Evolutionary conservation across 768 basidiomycete genomes (phyloP), one percentile per base, ranked within the genome.

Genomic region (Lyophyllum decastes): DNA sequence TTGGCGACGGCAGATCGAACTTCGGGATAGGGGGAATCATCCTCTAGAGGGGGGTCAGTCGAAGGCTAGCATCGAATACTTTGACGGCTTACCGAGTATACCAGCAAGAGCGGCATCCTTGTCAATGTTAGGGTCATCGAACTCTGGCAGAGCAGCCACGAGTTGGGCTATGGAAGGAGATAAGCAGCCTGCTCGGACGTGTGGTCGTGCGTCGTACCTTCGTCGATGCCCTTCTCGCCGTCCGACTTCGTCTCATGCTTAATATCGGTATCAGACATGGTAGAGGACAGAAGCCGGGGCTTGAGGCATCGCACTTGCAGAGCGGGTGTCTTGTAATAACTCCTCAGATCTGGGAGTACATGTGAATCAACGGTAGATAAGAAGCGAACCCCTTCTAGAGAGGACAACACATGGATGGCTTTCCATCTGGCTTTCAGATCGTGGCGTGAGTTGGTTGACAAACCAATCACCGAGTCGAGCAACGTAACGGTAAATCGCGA

Each of bases 1-100:
- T 87, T 87, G 52, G 86, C 82, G 19, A 88, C 88, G 46, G 84
- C 83, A 44, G 86, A 84, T 26, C 86, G 81, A 24, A 88, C 87
- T 63, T 89, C 87, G n/a, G 86, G 84, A 65, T 89, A 89, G 5
- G 87, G 86, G 1, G 85, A 87, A 66, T 88, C 87, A 60, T 88
- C 83, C 71, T 86, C 77, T 83, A 61, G 16, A 58, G 34, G 21
- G 16, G 14, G 11, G 14, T 64, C 4, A 62, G 52, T 11, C 52
- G 41, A 49, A 19, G 10, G 17, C 14, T 34, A 40, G 52, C 11
- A 19, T 25, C 8, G 24, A 48, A 30, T 14, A 30, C 4, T 21
- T 5, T 16, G 25, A 11, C 30, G 7, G 76, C 62, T 48, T 60
- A 78, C 78, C 79, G 30, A 82, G 65, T 12, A 78, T 66, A 21